These are phyloP conservation scores for Tuber calosporum DNA, from an alignment of 495 filamentous ascomycete genomes.

Conservation along the genomic window DNA sequence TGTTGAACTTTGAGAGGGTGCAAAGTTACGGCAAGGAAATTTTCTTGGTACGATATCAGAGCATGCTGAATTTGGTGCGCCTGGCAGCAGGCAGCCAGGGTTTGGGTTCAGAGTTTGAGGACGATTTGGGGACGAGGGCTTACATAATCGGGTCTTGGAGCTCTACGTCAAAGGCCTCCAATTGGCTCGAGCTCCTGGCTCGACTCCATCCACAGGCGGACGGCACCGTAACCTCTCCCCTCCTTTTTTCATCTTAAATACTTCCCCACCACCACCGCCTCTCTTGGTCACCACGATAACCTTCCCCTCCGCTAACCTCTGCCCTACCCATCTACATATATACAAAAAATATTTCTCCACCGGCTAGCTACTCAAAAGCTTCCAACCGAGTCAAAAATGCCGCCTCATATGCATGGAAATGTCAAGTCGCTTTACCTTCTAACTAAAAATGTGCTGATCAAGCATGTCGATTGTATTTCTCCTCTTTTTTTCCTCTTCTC, in stretches of 20 bases:
- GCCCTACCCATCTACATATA: neutral
- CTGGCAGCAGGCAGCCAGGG: neutral
- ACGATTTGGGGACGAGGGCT: neutral
- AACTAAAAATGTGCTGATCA: slow-evolving; percentile 34
- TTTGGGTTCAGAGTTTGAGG: no score
- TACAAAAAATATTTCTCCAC: neutral
- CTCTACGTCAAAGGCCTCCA: neutral
- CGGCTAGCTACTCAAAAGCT: neutral
- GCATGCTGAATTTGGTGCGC: neutral
- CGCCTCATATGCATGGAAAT: slow-evolving; percentile 21
- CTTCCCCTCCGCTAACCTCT: neutral
- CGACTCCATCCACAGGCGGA: neutral
- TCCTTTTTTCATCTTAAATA: slow-evolving; percentile 3
- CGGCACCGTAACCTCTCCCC: neutral
- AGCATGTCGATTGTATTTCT: slow-evolving; percentile 31
- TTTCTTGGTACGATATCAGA: neutral
- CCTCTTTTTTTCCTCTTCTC: neutral
- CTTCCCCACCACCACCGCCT: neutral
- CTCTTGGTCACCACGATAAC: neutral
- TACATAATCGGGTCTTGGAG: neutral
- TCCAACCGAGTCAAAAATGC: slow-evolving; percentile 8
- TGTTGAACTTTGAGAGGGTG: neutral
- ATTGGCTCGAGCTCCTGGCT: neutral
- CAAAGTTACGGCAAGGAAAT: neutral
- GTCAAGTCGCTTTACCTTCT: slow-evolving; percentile 35